Evolutionary conservation across 805 yeast species (phyloP), one percentile per base, ranked within the genome.

Genomic region (Wickerhamomyces strasburgensis): DNA sequence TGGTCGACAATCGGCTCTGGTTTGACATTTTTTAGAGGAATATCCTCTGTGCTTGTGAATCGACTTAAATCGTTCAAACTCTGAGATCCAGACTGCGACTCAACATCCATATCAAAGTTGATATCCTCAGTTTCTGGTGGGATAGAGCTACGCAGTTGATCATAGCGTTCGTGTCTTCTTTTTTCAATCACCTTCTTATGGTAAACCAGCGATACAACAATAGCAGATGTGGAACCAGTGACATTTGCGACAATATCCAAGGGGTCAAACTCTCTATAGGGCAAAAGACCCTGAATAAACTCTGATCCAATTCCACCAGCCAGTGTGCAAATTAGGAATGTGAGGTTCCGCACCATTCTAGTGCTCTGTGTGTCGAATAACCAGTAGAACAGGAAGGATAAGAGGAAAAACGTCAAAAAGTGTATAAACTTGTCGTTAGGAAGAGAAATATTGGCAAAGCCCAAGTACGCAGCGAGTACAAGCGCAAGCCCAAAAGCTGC

Each of bases 341-440:
- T 64, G 26, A 71, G 19, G 18, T 51, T 58, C 13, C 62, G 46
- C 8, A 62, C 39, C 2, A 51, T 46, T 31, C 61, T 54, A 6
- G 62, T 51, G 23, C 55, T 55, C 11, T 63, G 56, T 18, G 68
- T 40, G 18, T 54, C 70, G 43, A 73, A 65, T 2, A 70, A 44
- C 53, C 66, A 68, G 42, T 68, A 68, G 48, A 76, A 73, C 32
- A 76, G 64, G 19, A 57, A 53, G 0, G 83, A 71, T 10, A 77
- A 63, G 0, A 68, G 39, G 32, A 64, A 49, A 49, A 78, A 78
- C 5, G 67, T 68, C 5, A 46, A 8, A 36, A 71, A 70, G 51
- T 78, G 84, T 1, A 72, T 50, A 10, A 63, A 23, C 52, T 78
- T 78, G 48, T 78, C 84, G 51, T 75, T 70, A 3, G 48, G 47